Base-by-base conservation (phyloP, 805 yeast genomes). In the Novakomyces olei region DNA sequence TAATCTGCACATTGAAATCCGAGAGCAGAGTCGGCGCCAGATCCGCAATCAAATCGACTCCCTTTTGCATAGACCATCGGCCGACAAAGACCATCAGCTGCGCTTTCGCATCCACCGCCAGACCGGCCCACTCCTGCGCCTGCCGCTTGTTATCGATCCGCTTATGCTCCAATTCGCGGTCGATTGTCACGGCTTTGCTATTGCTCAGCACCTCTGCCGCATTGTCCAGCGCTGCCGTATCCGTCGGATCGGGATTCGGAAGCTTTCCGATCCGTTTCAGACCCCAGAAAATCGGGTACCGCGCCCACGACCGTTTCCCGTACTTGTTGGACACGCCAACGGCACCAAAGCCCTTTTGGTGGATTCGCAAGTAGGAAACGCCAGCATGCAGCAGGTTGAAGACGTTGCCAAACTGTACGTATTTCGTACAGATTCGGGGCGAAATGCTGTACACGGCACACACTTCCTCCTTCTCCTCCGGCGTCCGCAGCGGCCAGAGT, bases 241-340 rank as follows among this genome's bases (percentile, higher is more conserved):
- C 33, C 16, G 20, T 23, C 10, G 33, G 33, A 18, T 30, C 33
- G 23, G 33, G 33, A n/a, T 30, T 30, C 5, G 33, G 28, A 10
- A 30, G 25, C 9, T 19, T 25, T 14, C 27, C 25, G 8, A 30
- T 30, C 12, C 24, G 15, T 19, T 17, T 20, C 15, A 30, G 16
- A 20, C 33, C 24, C 33, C 33, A 30, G 25, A 30, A 30, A 8
- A 30, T 30, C 4, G 33, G 33, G 24, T 30, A 30, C 12, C 33
- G 19, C 22, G 27, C n/a, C 9, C 20, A 15, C 10, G 33, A 20
- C 15, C 22, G 33, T 19, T 30, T 30, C 19, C 33, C 22, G 16
- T 30, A 30, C 14, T 30, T 30, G 14, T 30, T 9, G 15, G 33
- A 30, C 10, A 30, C 33, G 10, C 26, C 33, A n/a, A 30, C 33